Percentiles rank a stretch among this genome's conserved stretches.
phyloP scores from a whole-genome alignment of 768 basidiomycete genomes.

The Boletus coccyginus region DNA sequence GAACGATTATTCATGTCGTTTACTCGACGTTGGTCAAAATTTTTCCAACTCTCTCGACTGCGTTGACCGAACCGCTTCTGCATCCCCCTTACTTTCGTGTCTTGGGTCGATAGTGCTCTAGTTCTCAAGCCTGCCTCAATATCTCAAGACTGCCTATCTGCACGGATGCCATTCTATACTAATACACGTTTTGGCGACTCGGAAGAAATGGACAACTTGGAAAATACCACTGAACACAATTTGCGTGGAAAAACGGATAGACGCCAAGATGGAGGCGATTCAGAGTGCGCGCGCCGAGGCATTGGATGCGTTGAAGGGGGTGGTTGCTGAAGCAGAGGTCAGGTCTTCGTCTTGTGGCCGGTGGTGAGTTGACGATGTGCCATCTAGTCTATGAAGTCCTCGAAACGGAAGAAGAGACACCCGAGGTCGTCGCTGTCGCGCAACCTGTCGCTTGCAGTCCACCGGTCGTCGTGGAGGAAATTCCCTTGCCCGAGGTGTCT shows the following conservation, averaged over 20 bases:
- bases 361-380: slow-evolving; percentile 20
- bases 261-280: slow-evolving; percentile 43
- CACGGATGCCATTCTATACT: no score
- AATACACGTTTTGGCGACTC: no score
- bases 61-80: slow-evolving; percentile 30
- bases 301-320: slow-evolving; percentile 34
- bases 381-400: slow-evolving; percentile 33
- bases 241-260: slow-evolving; percentile 42
- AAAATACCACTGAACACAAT: no score
- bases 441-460: background rate
- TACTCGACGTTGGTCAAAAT: slow-evolving; percentile 40
- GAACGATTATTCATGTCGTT: background rate
- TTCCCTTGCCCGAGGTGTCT: background rate
- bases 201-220: no score
- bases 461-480: background rate
- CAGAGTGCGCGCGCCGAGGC: slow-evolving; percentile 40
- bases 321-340: slow-evolving; percentile 34
- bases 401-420: slow-evolving; percentile 41
- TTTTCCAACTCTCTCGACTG: slow-evolving; percentile 40
- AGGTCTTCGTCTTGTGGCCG: slow-evolving; percentile 13
- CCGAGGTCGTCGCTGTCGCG: background rate
- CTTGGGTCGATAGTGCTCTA: no score
- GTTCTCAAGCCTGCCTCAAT: no score
- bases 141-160: no score
- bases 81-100: background rate